These are phyloP conservation scores for Pythium apleroticum DNA, from an alignment of 352 stramenopile genomes.

Conservation along the genomic window DNA sequence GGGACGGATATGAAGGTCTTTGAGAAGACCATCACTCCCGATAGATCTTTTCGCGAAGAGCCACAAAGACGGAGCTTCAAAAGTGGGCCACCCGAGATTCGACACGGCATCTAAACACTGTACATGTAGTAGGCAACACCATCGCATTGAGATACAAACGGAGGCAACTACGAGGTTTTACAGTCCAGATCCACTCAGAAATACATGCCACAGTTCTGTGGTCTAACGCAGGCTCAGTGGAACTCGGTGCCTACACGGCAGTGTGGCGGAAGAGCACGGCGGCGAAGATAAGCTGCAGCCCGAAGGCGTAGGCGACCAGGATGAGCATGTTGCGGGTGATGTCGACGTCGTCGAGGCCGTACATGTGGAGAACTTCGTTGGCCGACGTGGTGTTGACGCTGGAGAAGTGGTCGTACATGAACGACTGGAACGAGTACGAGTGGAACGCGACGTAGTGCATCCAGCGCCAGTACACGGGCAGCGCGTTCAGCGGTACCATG, in stretches of 20 bases:
- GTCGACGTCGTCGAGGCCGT: conserved; percentile 29
- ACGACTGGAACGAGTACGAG: conserved; percentile 50
- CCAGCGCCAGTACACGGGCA: conserved; percentile 45
- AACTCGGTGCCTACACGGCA: too few relatives aligned
- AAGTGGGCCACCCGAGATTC: background rate
- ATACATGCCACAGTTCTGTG: too few relatives aligned
- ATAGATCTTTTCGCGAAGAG: background rate
- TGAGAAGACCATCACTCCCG: background rate
- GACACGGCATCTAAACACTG: background rate
- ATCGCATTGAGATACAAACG: background rate
- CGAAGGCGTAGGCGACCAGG: conserved; percentile 22
- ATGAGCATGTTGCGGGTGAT: conserved; percentile 33
- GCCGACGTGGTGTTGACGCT: conserved; percentile 6
- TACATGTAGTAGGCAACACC: background rate
- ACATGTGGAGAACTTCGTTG: conserved; percentile 21
- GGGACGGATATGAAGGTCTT: background rate
- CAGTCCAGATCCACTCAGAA: background rate
- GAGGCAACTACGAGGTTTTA: background rate
- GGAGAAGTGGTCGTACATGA: conserved; percentile 52
- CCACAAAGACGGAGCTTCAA: too few relatives aligned
- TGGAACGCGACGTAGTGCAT: conserved; percentile 55
- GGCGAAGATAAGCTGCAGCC: conserved; percentile 37
- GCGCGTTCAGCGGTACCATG: conserved; percentile 40
- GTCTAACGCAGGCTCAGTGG: too few relatives aligned
- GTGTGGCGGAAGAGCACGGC: conserved; percentile 36